Evolutionary conservation across 305 asterid species (phyloP).

Genomic region (Coffea humblotiana): DNA sequence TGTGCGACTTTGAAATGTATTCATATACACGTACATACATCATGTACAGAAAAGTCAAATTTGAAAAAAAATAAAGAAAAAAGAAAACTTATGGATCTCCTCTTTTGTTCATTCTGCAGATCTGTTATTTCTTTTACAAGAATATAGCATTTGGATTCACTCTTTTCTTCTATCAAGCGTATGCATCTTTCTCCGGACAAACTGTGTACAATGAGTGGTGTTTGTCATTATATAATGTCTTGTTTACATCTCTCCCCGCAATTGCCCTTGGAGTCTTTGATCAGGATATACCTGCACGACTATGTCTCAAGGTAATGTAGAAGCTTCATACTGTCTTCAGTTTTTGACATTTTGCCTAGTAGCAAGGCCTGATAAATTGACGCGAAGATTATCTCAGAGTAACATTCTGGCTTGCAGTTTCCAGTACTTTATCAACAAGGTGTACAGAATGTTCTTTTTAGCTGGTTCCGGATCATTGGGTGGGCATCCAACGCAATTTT

Average conservation of each 20-base stretch:
- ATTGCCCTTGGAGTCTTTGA: slow-evolving; percentile 34
- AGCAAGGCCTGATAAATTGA: not conserved
- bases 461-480: slow-evolving; percentile 39
- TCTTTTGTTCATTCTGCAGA: slow-evolving; percentile 19
- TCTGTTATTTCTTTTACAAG: slow-evolving; percentile 36
- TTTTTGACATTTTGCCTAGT: not conserved
- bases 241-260: slow-evolving; percentile 32
- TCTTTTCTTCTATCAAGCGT: slow-evolving; percentile 22
- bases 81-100: not conserved
- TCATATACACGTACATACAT: not conserved
- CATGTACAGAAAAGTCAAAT: too few relatives aligned
- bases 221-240: slow-evolving; percentile 30
- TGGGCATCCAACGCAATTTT: slow-evolving; percentile 36
- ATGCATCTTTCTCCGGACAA: slow-evolving; percentile 31
- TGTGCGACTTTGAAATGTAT: not conserved
- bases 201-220: slow-evolving; percentile 33
- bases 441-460: slow-evolving; percentile 31
- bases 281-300: slow-evolving; percentile 26
- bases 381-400: not conserved
- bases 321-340: not conserved
- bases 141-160: slow-evolving; percentile 30
- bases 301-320: slow-evolving; percentile 26
- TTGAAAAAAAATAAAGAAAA: not conserved
- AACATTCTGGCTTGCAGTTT: slow-evolving; percentile 22
- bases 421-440: slow-evolving; percentile 37